Evolutionary conservation across 129 eudicot genomes (phyloP).

Genomic region (Lactuca saligna): DNA sequence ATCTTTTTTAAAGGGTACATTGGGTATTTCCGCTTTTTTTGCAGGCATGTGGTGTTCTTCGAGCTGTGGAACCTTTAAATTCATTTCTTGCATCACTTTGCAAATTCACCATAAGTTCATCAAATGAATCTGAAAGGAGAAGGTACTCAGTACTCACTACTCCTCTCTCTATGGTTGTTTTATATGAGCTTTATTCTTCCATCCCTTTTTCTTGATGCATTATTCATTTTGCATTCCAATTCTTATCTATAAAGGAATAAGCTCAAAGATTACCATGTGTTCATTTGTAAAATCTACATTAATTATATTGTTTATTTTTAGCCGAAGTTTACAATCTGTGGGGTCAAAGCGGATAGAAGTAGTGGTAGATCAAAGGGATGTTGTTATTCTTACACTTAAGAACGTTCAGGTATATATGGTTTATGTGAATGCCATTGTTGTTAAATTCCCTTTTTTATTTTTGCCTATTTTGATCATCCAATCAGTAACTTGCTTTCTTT

Average conservation of each 20-base stretch:
- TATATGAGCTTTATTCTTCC: not conserved
- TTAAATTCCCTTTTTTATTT: not conserved
- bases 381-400: slow-evolving; percentile 80
- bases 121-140: slow-evolving; percentile 71
- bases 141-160: slow-evolving; percentile 58
- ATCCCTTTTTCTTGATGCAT: not conserved
- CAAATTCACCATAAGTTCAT: slow-evolving; percentile 88
- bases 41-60: slow-evolving; percentile 99
- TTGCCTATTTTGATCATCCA: slow-evolving; percentile 18
- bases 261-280: not conserved
- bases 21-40: slow-evolving; percentile 19
- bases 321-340: slow-evolving; percentile 72
- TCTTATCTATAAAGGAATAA: not conserved
- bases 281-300: no score
- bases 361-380: slow-evolving; percentile 74
- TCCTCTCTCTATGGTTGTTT: slow-evolving; percentile 5
- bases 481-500: slow-evolving; percentile 21
- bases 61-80: slow-evolving; percentile 91
- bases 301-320: slow-evolving; percentile 1
- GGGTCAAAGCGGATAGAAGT: slow-evolving; percentile 71
- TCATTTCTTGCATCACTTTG: slow-evolving; percentile 96
- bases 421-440: slow-evolving; percentile 7
- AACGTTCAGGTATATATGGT: slow-evolving; percentile 74
- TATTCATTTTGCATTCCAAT: not conserved
- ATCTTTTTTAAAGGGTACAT: slow-evolving; percentile 2